These are phyloP conservation scores for Cyathus striatus DNA, from an alignment of 768 basidiomycete genomes.

Conservation along the genomic window DNA sequence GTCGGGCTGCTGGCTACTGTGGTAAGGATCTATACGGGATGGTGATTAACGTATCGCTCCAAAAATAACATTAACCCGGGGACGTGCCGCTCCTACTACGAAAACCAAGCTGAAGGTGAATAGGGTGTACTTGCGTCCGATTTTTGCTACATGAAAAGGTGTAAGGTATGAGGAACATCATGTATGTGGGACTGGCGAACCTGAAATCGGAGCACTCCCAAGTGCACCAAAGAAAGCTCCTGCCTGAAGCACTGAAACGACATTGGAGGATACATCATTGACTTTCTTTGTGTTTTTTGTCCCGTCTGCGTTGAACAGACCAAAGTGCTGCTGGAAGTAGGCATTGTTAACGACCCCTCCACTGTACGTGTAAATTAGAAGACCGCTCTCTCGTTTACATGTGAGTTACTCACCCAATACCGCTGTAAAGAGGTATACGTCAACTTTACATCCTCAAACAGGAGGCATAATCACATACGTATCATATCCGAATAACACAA, in stretches of 20 bases:
- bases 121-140: conserved; percentile 66
- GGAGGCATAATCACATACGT: conserved; percentile 38
- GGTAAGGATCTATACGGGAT: conserved; percentile 59
- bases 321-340: conserved; percentile 63
- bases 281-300: conserved; percentile 23
- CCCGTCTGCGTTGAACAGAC: conserved; percentile 43
- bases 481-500: conserved; percentile 78
- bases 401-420: not conserved
- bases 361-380: not conserved
- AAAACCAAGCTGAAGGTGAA: conserved; percentile 61
- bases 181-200: conserved; percentile 28
- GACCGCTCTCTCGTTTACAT: not conserved
- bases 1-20: conserved; percentile 52
- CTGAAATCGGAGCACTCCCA: conserved; percentile 62
- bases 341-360: conserved; percentile 66
- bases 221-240: conserved; percentile 89
- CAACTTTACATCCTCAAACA: not conserved
- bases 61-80: not conserved
- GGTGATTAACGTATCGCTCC: not conserved
- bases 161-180: not conserved
- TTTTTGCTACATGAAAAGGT: conserved; percentile 31
- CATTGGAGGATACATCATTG: conserved; percentile 65
- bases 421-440: not conserved
- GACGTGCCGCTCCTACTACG: conserved; percentile 61
- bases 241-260: conserved; percentile 84